Percentiles rank a stretch among this genome's conserved stretches.
phyloP scores from a whole-genome alignment of 2,329 filamentous ascomycete species.

The Talaromyces amestolkiae region DNA sequence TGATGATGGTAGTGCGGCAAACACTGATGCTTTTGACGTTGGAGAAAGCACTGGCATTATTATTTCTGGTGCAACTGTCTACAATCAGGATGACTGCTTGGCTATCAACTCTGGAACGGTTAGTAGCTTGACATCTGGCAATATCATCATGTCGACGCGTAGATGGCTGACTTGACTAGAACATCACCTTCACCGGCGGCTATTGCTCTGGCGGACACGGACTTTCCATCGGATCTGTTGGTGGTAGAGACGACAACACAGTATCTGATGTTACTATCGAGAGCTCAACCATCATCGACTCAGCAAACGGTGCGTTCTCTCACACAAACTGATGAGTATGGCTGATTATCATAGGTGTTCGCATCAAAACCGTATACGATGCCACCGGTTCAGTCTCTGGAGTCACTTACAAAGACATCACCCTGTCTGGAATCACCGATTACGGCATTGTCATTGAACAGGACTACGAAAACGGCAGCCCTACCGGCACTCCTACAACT shows the following conservation, averaged over 20 bases:
- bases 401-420: slow-evolving; percentile 56
- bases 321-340: background rate
- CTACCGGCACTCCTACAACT: slow-evolving; percentile 37
- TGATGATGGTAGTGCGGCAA: slow-evolving; percentile 46
- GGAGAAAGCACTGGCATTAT: slow-evolving; percentile 50
- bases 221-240: slow-evolving; percentile 40
- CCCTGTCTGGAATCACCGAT: slow-evolving; percentile 49
- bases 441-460: slow-evolving; percentile 61
- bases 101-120: slow-evolving; percentile 54
- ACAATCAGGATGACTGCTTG: slow-evolving; percentile 63
- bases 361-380: slow-evolving; percentile 57
- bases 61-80: slow-evolving; percentile 53
- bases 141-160: background rate
- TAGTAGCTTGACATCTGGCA: background rate
- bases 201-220: slow-evolving; percentile 43
- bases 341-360: slow-evolving; percentile 42
- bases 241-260: slow-evolving; percentile 51
- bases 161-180: slow-evolving; percentile 21
- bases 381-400: slow-evolving; percentile 53
- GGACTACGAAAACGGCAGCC: slow-evolving; percentile 53
- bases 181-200: slow-evolving; percentile 48
- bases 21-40: slow-evolving; percentile 62
- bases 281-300: slow-evolving; percentile 50
- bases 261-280: slow-evolving; percentile 54
- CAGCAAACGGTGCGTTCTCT: slow-evolving; percentile 27